Evolutionary conservation across 192 early-diverging fungal species (phyloP).

Genomic region (Spizellomyces sp.): DNA sequence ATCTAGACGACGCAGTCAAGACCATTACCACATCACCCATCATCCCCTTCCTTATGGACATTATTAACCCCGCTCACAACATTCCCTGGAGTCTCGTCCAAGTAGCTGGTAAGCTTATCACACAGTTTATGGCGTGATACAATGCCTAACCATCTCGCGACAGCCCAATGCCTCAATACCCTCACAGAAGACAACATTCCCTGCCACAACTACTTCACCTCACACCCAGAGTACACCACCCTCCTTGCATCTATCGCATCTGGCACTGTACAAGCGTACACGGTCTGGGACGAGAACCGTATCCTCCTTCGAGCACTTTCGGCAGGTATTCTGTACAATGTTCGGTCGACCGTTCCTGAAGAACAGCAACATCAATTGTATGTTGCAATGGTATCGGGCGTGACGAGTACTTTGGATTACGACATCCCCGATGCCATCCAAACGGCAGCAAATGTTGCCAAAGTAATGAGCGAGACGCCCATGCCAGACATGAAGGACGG

Average conservation of each 20-base stretch:
- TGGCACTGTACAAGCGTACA: conserved; percentile 12
- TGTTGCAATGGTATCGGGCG: conserved; percentile 5
- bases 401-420: conserved; percentile 10
- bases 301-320: conserved; percentile 69
- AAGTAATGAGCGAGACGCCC: conserved; percentile 24
- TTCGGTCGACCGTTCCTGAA: conserved; percentile 10
- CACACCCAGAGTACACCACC: conserved; percentile 25
- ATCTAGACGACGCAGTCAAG: conserved; percentile 67
- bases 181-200: conserved; percentile 74
- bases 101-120: conserved; percentile 11
- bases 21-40: conserved; percentile 69
- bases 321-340: conserved; percentile 62
- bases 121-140: no score
- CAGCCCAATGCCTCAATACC: conserved; percentile 78
- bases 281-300: conserved; percentile 53
- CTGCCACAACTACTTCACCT: conserved; percentile 20
- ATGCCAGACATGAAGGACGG: conserved; percentile 32
- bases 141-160: background rate
- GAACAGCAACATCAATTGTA: conserved; percentile 9
- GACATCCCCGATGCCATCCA: conserved; percentile 13
- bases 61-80: conserved; percentile 16
- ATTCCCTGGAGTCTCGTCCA: conserved; percentile 21
- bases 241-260: conserved; percentile 25
- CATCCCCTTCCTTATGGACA: conserved; percentile 65
- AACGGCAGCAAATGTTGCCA: conserved; percentile 32